Evolutionary conservation across 257 asterid species (phyloP), one percentile per base, ranked within the genome.

Genomic region (Galeopsis tetrahit): DNA sequence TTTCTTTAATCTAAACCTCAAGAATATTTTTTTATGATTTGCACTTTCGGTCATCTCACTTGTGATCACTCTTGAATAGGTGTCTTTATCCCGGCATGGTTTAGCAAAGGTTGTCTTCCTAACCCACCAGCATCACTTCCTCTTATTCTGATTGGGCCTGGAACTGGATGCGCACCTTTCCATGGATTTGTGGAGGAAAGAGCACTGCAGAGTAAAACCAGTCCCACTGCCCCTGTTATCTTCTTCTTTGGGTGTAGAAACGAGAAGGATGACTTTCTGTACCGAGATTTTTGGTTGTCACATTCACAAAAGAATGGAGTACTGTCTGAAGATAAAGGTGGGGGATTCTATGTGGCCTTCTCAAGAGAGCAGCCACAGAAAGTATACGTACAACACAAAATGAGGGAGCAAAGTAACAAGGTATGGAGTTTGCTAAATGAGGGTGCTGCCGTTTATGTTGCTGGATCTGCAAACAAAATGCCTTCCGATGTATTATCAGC

Each of bases 101-200:
- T 94, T 66, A 84, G 62, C 35, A 91, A 91, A 82, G 98, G 98
- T 39, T 87, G 88, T 71, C 91, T 90, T 66, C 95, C 98, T 72
- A 67, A 88, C 48, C 98, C 99, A 60, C 82, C 88, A 6, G 94
- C 95, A 49, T 80, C 85, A 36, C 92, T 94, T 73, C 99, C 99
- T 70, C 86, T 92, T 57, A 84, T 95, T 75, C 96, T 95, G 60
- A 53, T 95, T 34, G 99, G 97, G 52, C 99, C 99, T n/a, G 99
- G 99, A 68, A 90, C 99, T 3, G 99, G 99, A 60, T 92, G 99
- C 28, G 98, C 98, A 33, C 99, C 99, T 71, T 90, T 95, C 75
- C 96, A 70, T 60, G 99, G 95, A 55, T 91, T 92, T 73, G 80
- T 92, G 48, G 96, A 92, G 83, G 98, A 95, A 79, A 82, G 99